A percentile compares a stretch with the other conserved stretches of the same genome.
Evolutionary conservation across 2,329 filamentous ascomycete genomes (phyloP).

Genomic region (Xylaria sp.): DNA sequence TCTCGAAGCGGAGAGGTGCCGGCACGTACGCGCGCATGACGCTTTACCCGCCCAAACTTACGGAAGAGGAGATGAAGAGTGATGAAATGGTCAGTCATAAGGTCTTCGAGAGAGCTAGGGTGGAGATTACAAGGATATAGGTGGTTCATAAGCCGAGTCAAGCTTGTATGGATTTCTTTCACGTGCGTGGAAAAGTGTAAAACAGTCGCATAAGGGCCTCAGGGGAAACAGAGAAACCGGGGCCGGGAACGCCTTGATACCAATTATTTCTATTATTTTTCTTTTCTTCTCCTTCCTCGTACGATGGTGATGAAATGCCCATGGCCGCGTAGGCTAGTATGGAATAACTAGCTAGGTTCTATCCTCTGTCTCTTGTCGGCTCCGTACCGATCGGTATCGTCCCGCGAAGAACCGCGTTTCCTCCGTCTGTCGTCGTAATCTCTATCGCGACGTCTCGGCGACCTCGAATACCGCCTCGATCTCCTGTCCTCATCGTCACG

Average conservation of each 20-base stretch:
- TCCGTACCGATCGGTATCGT: constrained; percentile 46
- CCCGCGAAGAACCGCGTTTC: constrained; percentile 54
- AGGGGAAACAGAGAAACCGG: not conserved
- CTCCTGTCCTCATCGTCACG: constrained; percentile 33
- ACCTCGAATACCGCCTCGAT: constrained; percentile 42
- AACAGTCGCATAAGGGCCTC: not conserved
- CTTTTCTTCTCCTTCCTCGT: not conserved
- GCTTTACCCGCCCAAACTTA: constrained; percentile 59
- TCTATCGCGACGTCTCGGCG: constrained; percentile 40
- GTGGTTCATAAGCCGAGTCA: not conserved
- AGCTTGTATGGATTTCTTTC: not conserved
- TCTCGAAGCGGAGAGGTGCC: constrained; percentile 77
- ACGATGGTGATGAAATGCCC: constrained; percentile 17
- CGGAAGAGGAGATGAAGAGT: constrained; percentile 51
- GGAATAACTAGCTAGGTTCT: constrained; percentile 36
- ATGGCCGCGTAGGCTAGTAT: not conserved
- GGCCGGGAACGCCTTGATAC: constrained; percentile 15
- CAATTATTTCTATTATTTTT: constrained; percentile 9
- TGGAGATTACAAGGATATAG: constrained; percentile 78
- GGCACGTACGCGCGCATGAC: constrained; percentile 82
- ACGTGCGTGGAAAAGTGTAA: not conserved
- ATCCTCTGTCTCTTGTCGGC: constrained; percentile 57
- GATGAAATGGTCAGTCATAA: constrained; percentile 62
- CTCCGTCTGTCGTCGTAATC: constrained; percentile 45
- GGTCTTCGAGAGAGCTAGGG: constrained; percentile 74